A percentile compares a stretch with the other conserved stretches of the same genome.
These are phyloP conservation scores for Micromonas pusilla DNA, from an alignment of 139 green algal species.

Conservation along the genomic window DNA sequence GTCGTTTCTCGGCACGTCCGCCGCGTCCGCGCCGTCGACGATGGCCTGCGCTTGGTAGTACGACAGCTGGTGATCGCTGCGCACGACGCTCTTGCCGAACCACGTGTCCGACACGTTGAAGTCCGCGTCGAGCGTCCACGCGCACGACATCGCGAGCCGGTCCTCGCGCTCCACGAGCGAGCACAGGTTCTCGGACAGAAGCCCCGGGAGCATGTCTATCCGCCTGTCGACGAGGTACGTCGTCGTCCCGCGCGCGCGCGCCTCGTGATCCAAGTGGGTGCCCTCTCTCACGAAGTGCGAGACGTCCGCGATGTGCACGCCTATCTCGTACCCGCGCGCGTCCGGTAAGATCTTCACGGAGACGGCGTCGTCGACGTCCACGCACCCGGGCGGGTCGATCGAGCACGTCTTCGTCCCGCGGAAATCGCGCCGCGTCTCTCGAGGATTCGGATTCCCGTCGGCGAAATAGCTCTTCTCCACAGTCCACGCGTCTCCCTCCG, in stretches of 20 bases:
- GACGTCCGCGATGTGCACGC: slow-evolving; percentile 50
- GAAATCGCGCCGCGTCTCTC: slow-evolving; percentile 35
- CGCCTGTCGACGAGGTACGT: slow-evolving; percentile 50
- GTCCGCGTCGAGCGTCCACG: slow-evolving; percentile 75
- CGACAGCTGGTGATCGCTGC: slow-evolving; percentile 63
- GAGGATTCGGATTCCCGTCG: too few species aligned
- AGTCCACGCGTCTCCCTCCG: slow-evolving; percentile 64
- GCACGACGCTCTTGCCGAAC: slow-evolving; percentile 70
- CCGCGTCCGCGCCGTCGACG: slow-evolving; percentile 67
- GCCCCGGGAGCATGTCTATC: slow-evolving; percentile 52
- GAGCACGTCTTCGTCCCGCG: slow-evolving; percentile 30
- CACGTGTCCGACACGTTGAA: slow-evolving; percentile 46
- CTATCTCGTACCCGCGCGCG: slow-evolving; percentile 12
- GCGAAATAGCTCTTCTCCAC: background rate
- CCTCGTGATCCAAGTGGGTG: slow-evolving; percentile 42
- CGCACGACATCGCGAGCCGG: slow-evolving; percentile 79
- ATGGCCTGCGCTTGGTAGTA: slow-evolving; percentile 84
- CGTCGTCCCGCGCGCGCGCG: slow-evolving; percentile 39
- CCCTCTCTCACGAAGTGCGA: slow-evolving; percentile 44
- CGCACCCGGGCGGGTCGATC: slow-evolving; percentile 46
- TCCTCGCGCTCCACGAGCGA: slow-evolving; percentile 61
- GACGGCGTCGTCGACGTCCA: slow-evolving; percentile 54
- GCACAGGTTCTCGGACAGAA: slow-evolving; percentile 88
- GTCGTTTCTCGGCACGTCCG: too few species aligned
- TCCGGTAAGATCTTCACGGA: slow-evolving; percentile 32